These are phyloP conservation scores for Helotiales sp. DNA, from an alignment of 2,329 filamentous ascomycete species.

Conservation along the genomic window DNA sequence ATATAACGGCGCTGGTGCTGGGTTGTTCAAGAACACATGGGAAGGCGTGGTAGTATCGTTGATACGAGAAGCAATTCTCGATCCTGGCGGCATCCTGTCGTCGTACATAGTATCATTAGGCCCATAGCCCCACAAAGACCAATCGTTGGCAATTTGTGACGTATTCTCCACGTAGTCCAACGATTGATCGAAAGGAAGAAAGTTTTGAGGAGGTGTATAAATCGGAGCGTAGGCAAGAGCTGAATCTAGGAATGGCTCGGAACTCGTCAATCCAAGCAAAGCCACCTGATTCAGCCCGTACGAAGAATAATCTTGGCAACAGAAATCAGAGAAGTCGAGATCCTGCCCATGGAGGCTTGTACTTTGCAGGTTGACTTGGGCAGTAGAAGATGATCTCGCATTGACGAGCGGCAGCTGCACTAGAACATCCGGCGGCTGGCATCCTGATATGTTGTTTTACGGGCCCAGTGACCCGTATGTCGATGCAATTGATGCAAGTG, in stretches of 20 bases:
- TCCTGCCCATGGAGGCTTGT: not conserved
- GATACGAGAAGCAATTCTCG: not conserved
- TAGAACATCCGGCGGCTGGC: not conserved
- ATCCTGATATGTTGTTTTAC: not conserved
- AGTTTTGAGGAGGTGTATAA: not conserved
- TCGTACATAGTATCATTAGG: not conserved
- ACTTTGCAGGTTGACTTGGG: not conserved
- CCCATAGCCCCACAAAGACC: not conserved
- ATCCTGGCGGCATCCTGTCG: not conserved
- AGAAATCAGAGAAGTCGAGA: not conserved
- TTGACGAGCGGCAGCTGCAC: not conserved
- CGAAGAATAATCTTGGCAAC: not conserved
- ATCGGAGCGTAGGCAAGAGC: not conserved
- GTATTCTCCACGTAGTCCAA: not conserved
- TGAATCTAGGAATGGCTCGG: not conserved
- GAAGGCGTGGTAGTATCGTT: not conserved
- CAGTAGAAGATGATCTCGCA: not conserved
- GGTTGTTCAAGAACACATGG: not conserved
- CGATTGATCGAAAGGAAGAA: not conserved
- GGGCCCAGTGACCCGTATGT: slow-evolving; percentile 2
- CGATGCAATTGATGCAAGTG: not conserved
- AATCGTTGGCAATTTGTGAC: not conserved
- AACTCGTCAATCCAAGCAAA: not conserved
- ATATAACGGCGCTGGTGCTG: no score
- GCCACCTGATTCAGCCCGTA: not conserved